phyloP scores from a whole-genome alignment of 768 basidiomycete species.

The Hericium rajendrae region DNA sequence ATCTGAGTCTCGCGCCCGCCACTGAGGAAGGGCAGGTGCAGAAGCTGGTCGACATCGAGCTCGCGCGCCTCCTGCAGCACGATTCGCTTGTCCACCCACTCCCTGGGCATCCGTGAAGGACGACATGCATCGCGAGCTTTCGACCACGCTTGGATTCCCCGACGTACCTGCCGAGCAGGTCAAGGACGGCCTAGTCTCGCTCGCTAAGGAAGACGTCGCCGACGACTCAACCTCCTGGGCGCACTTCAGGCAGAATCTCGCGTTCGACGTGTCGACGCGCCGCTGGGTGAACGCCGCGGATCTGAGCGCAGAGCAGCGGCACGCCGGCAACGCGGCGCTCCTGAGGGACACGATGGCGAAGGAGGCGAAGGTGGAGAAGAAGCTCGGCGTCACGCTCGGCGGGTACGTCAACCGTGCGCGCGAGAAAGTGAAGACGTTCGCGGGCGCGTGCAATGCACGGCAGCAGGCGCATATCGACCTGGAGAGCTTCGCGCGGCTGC shows the following conservation, averaged over 20 bases:
- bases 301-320: slow-evolving; percentile 50
- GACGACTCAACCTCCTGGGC: slow-evolving; percentile 68
- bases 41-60: slow-evolving; percentile 64
- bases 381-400: slow-evolving; percentile 76
- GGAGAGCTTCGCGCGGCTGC: slow-evolving; percentile 71
- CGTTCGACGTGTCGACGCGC: slow-evolving; percentile 45
- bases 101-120: slow-evolving; percentile 71
- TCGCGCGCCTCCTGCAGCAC: slow-evolving; percentile 72
- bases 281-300: slow-evolving; percentile 58
- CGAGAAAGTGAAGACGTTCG: slow-evolving; percentile 52
- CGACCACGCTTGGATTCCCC: slow-evolving; percentile 73
- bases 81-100: slow-evolving; percentile 83
- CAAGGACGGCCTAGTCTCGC: slow-evolving; percentile 60
- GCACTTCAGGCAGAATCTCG: slow-evolving; percentile 45
- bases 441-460: slow-evolving; percentile 62
- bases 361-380: slow-evolving; percentile 90
- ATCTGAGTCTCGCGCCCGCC: slow-evolving; percentile 37
- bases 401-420: slow-evolving; percentile 78
- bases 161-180: slow-evolving; percentile 72
- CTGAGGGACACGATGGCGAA: slow-evolving; percentile 64
- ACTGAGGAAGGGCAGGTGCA: slow-evolving; percentile 31
- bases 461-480: slow-evolving; percentile 58
- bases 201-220: slow-evolving; percentile 50
- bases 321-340: slow-evolving; percentile 53
- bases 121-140: slow-evolving; percentile 74